A percentile compares a stretch with the other conserved stretches of the same genome.
These are phyloP conservation scores for Termitomyces sp. DNA, from an alignment of 768 basidiomycete species.

Conservation along the genomic window DNA sequence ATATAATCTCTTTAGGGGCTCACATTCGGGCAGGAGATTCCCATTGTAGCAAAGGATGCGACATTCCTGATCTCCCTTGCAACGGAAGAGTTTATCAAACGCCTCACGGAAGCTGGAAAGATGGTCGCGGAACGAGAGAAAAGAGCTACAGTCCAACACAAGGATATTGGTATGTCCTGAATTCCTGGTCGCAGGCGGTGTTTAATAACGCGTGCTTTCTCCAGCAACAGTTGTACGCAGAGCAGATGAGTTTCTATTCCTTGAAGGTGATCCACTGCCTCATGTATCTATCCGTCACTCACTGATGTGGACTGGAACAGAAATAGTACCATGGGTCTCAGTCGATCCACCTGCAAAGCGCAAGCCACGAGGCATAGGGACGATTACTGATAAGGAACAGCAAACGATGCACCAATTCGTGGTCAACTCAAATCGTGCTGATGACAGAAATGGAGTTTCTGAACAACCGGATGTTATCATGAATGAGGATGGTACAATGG, in stretches of 20 bases:
- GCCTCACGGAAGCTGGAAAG: conserved; percentile 69
- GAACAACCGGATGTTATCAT: conserved; percentile 36
- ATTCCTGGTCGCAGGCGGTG: neutral
- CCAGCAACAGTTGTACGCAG: conserved; percentile 59
- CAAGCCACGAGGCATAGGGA: conserved; percentile 30
- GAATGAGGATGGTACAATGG: conserved; percentile 64
- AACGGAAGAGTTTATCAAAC: conserved; percentile 84
- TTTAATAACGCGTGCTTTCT: neutral
- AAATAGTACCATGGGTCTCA: conserved; percentile 54
- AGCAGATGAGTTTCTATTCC: conserved; percentile 73
- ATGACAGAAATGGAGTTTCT: conserved; percentile 11
- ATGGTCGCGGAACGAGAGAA: conserved; percentile 67
- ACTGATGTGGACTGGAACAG: conserved; percentile 24
- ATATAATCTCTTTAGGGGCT: neutral
- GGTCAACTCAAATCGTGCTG: conserved; percentile 18
- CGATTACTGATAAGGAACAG: conserved; percentile 18
- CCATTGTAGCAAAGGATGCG: conserved; percentile 74
- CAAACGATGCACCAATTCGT: conserved; percentile 50
- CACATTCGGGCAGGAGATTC: conserved; percentile 54
- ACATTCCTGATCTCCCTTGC: conserved; percentile 77
- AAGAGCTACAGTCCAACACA: conserved; percentile 70
- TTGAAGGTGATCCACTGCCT: conserved; percentile 51
- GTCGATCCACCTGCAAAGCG: conserved; percentile 41
- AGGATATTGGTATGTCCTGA: conserved; percentile 64
- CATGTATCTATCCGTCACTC: neutral